Conservation (phyloP, 495 filamentous ascomycete species). For the Pyronema domesticum region DNA sequence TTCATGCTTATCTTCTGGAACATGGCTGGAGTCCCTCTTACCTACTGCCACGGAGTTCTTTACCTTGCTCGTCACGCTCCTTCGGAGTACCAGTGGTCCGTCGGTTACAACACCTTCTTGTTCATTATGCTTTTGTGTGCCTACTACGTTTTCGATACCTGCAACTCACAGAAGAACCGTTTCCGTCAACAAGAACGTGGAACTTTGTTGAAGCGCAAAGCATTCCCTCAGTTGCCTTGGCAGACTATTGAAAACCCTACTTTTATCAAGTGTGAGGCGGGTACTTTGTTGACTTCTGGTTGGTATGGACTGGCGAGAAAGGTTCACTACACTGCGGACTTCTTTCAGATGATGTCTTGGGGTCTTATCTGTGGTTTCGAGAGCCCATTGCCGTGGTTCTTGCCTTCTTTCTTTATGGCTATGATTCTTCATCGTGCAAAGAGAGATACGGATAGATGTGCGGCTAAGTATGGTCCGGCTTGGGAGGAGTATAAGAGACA, state of each 20-base stretch:
- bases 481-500: constrained; percentile 78
- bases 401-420: constrained; percentile 69
- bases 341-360: constrained; percentile 53
- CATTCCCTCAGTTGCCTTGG: constrained; percentile 92
- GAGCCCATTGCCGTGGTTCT: constrained; percentile 94
- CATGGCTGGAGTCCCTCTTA: constrained; percentile 82
- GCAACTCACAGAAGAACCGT: constrained; percentile 84
- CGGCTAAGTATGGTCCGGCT: constrained; percentile 74
- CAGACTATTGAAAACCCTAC: constrained; percentile 71
- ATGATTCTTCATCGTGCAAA: constrained; percentile 86
- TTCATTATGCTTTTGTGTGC: constrained; percentile 48
- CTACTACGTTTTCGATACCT: constrained; percentile 53
- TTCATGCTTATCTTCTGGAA: constrained; percentile 99
- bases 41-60: constrained; percentile 91
- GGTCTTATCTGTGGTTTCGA: constrained; percentile 42
- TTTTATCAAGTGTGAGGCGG: constrained; percentile 66
- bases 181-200: constrained; percentile 73
- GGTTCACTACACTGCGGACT: constrained; percentile 86
- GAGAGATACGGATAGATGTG: constrained; percentile 72
- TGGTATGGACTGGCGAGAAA: constrained; percentile 93
- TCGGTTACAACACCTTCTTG: constrained; percentile 25
- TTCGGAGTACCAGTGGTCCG: constrained; percentile 59
- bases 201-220: constrained; percentile 48
- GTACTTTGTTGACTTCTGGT: constrained; percentile 70
- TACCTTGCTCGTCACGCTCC: constrained; percentile 84